Conservation (phyloP, 192 early-diverging fungal genomes). For the Thoreauomyces humboldtii region DNA sequence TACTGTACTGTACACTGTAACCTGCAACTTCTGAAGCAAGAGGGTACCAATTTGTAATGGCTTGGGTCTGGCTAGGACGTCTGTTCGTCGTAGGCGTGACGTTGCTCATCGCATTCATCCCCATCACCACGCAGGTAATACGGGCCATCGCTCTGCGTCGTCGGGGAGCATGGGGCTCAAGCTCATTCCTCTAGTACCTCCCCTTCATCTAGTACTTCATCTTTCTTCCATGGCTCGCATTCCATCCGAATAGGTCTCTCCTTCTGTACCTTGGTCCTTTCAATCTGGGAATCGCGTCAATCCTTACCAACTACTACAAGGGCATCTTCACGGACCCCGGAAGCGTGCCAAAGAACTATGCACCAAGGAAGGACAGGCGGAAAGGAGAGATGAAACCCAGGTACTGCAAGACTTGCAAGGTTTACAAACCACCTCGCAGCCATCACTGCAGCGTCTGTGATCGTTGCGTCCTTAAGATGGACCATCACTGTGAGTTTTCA, state of each 20-base stretch:
- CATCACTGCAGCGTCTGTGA: conserved; percentile 54
- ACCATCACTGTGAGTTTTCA: conserved; percentile 48
- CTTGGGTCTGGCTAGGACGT: conserved; percentile 4
- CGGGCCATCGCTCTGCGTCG: background rate
- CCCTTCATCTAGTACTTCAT: conserved; percentile 31
- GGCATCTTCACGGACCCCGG: conserved; percentile 78
- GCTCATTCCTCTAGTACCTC: background rate
- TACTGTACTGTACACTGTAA: no score
- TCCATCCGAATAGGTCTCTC: conserved; percentile 9
- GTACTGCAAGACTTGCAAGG: conserved; percentile 47
- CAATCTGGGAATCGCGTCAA: conserved; percentile 71
- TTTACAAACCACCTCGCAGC: conserved; percentile 47
- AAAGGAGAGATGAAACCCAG: conserved; percentile 30
- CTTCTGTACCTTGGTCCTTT: conserved; percentile 62
- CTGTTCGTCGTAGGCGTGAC: conserved; percentile 25
- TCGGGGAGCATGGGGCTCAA: background rate
- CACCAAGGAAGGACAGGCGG: background rate
- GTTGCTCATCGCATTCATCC: conserved; percentile 30
- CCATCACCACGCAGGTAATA: conserved; percentile 30
- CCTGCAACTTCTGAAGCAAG: no score
- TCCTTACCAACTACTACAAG: conserved; percentile 87
- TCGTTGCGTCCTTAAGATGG: conserved; percentile 54
- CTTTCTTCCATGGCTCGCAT: conserved; percentile 46
- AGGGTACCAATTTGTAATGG: no score
- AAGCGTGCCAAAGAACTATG: conserved; percentile 54